Conservation (phyloP, 164 flowering plant species). For the Litsea cubeba region DNA sequence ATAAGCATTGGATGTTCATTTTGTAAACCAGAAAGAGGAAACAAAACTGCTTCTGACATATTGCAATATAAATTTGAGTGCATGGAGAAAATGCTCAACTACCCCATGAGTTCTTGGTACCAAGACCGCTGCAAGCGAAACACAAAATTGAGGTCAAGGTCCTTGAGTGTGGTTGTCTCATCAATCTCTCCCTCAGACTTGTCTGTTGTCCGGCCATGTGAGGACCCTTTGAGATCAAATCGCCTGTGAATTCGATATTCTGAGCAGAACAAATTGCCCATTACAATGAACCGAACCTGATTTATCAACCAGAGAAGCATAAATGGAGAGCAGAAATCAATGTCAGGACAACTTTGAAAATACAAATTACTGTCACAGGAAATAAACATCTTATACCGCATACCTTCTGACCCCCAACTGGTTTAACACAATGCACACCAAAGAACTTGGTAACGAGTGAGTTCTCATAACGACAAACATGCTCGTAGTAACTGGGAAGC, state of each 20-base stretch:
- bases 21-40: background rate
- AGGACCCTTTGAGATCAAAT: slow-evolving; percentile 49
- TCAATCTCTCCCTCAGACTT: slow-evolving; percentile 51
- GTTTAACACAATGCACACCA: slow-evolving; percentile 51
- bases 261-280: slow-evolving; percentile 69
- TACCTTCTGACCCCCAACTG: slow-evolving; percentile 47
- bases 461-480: slow-evolving; percentile 25
- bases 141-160: slow-evolving; percentile 73
- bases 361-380: no score
- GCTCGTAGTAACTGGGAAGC: slow-evolving; percentile 47
- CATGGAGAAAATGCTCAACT: background rate
- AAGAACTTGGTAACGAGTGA: slow-evolving; percentile 45
- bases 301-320: slow-evolving; percentile 15
- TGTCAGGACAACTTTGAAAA: background rate
- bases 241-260: slow-evolving; percentile 56
- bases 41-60: background rate
- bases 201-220: slow-evolving; percentile 37
- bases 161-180: slow-evolving; percentile 72
- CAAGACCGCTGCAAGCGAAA: slow-evolving; percentile 62
- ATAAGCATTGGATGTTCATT: background rate
- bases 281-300: slow-evolving; percentile 64
- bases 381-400: background rate
- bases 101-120: slow-evolving; percentile 72
- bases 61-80: background rate
- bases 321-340: background rate